A percentile compares a stretch with the other conserved stretches of the same genome.
phyloP scores from a whole-genome alignment of 257 asterid genomes.

The Nicotiana knightiana region DNA sequence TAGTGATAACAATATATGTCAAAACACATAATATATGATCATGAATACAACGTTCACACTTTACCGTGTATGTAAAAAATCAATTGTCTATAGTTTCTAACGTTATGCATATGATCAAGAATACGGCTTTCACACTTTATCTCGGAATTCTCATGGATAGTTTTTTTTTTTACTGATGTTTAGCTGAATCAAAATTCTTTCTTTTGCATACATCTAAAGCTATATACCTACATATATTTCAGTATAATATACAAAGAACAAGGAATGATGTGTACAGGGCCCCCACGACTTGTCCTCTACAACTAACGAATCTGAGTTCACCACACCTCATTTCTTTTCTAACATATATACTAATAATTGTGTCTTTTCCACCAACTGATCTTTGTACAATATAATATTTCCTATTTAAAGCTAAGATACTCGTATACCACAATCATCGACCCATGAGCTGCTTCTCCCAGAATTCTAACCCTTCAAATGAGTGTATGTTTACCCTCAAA shows the following conservation, averaged over 20 bases:
- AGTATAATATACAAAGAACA: too few relatives aligned
- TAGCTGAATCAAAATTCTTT: too few relatives aligned
- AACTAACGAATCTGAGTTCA: neutral
- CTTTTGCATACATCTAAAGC: neutral
- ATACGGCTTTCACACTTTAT: too few relatives aligned
- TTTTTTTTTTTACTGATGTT: too few relatives aligned
- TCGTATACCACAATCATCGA: neutral
- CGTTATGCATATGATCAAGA: too few relatives aligned
- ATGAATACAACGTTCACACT: too few relatives aligned
- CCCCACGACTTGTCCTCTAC: neutral
- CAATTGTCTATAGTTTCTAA: too few relatives aligned
- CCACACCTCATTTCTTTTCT: neutral
- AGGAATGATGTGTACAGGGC: neutral
- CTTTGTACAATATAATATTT: neutral
- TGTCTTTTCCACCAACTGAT: neutral
- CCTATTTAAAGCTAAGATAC: neutral
- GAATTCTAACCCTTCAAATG: neutral
- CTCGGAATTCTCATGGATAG: too few relatives aligned
- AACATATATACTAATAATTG: neutral
- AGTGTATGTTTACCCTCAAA: too few relatives aligned
- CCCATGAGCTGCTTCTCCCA: neutral
- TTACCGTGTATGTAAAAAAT: too few relatives aligned
- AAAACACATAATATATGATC: too few relatives aligned
- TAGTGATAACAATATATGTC: too few relatives aligned
- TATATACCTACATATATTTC: neutral